These are phyloP conservation scores for Botryotinia narcissicola DNA, from an alignment of 2,329 filamentous ascomycete genomes.

Conservation along the genomic window DNA sequence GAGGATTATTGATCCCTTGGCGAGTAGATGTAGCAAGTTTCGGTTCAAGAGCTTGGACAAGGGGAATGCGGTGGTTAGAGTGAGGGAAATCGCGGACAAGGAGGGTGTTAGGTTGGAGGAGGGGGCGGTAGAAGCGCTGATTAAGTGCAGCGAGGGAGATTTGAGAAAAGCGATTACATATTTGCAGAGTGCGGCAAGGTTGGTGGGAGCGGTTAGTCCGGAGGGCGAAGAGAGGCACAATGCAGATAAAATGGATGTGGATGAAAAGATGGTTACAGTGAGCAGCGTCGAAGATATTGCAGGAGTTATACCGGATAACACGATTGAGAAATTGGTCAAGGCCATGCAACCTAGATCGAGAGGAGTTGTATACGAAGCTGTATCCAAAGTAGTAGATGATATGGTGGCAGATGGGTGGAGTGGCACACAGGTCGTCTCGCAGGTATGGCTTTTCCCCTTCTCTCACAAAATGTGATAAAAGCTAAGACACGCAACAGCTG, in stretches of 20 bases:
- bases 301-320: constrained; percentile 78
- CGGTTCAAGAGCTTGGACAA: constrained; percentile 95
- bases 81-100: constrained; percentile 77
- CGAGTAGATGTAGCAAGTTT: constrained; percentile 92
- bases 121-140: constrained; percentile 78
- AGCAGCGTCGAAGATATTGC: constrained; percentile 90
- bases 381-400: constrained; percentile 80
- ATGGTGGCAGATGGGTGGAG: constrained; percentile 98
- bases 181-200: constrained; percentile 85
- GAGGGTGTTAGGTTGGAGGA: constrained; percentile 76
- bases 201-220: constrained; percentile 68
- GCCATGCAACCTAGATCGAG: constrained; percentile 72
- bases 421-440: constrained; percentile 79
- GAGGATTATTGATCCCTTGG: constrained; percentile 93
- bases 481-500: constrained; percentile 49
- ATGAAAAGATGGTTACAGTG: constrained; percentile 68
- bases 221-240: constrained; percentile 39
- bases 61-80: constrained; percentile 72
- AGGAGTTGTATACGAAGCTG: constrained; percentile 65
- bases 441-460: constrained; percentile 51
- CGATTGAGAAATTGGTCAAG: constrained; percentile 67
- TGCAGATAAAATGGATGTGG: constrained; percentile 46
- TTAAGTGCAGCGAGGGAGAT: constrained; percentile 89
- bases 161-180: constrained; percentile 95
- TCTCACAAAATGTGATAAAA: not conserved